Evolutionary conservation across 805 yeast genomes (phyloP), one percentile per base, ranked within the genome.

Genomic region (Monosporozyma siamensis): DNA sequence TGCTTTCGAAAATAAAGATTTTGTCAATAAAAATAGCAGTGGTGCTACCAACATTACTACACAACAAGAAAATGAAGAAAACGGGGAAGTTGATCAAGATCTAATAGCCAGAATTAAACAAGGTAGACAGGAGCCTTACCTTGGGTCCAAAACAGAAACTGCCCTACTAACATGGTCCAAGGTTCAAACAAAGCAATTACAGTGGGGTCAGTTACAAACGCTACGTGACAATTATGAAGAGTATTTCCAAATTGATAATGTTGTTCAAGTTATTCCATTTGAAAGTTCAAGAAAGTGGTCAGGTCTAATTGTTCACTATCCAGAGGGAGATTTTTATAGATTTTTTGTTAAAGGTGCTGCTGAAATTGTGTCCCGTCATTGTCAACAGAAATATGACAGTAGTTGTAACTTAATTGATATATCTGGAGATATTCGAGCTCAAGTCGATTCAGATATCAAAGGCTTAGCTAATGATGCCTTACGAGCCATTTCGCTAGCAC

Each of bases 281-380:
- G 97, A 92, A 66, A 84, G 95, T 45, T 71, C 85, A 3, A 73
- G 95, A 55, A 92, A 92, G 67, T 92, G 95, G 90, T 86, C 95
- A 55, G 95, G 92, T 34, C 64, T 87, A 17, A 80, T 88, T 5
- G 71, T 81, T 40, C 70, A 71, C 41, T 61, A 66, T 11, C 70
- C 70, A 8, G 69, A 67, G 14, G 38, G 52, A 4, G 32, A 49
- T 4, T 22, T 37, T 11, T 81, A 63, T 59, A 72, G 92, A 44
- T 66, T 87, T 42, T 80, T 74, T 48, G 67, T 85, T 44, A 92
- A 92, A 66, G 98, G 99, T 48, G 98, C 98, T 1, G 89, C 97
- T 1, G 99, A 92, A 64, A 75, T 92, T 46, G 73, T 92, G 11
- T 71, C 83, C 48, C 69, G 71, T 18, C 67, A 73, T 52, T 82